Conservation (phyloP, 768 basidiomycete genomes). For the Mycena vitilis region DNA sequence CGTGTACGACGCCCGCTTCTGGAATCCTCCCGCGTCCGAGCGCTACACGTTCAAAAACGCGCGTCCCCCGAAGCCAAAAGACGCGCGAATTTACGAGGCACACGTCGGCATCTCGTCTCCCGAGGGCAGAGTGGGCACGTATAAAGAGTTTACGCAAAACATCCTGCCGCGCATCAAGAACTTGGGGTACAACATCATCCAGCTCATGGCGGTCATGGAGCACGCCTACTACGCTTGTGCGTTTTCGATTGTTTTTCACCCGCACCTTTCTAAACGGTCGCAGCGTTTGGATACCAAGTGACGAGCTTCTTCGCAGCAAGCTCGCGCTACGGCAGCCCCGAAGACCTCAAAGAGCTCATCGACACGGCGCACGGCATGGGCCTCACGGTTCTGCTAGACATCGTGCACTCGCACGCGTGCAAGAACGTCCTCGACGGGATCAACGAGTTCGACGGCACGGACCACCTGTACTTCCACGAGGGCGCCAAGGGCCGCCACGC, state of each 20-base stretch:
- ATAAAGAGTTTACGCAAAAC: conserved; percentile 93
- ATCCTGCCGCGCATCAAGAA: conserved; percentile 88
- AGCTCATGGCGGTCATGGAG: conserved; percentile 99
- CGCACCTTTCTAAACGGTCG: conserved; percentile 23
- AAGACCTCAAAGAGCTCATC: conserved; percentile 94
- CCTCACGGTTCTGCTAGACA: conserved; percentile 91
- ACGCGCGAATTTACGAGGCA: conserved; percentile 92
- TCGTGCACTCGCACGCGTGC: conserved; percentile 98
- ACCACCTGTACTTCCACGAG: conserved; percentile 97
- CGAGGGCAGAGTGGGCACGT: conserved; percentile 90
- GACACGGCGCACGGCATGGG: conserved; percentile 97
- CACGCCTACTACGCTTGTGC: conserved; percentile 97
- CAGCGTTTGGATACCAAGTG: conserved; percentile 98
- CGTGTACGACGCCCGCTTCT: conserved; percentile 96
- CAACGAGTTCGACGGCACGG: conserved; percentile 96
- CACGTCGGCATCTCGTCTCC: conserved; percentile 97
- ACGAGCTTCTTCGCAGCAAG: conserved; percentile 97
- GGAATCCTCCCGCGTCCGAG: conserved; percentile 88
- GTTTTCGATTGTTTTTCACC: conserved; percentile 41
- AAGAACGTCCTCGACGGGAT: conserved; percentile 97
- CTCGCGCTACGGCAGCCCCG: conserved; percentile 95
- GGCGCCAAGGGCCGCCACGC: conserved; percentile 92
- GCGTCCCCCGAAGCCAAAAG: conserved; percentile 72
- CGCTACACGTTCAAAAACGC: conserved; percentile 86
- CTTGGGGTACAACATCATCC: conserved; percentile 96